Evolutionary conservation across 352 stramenopile species (phyloP).

Genomic region (Phytopythium sindhum): DNA sequence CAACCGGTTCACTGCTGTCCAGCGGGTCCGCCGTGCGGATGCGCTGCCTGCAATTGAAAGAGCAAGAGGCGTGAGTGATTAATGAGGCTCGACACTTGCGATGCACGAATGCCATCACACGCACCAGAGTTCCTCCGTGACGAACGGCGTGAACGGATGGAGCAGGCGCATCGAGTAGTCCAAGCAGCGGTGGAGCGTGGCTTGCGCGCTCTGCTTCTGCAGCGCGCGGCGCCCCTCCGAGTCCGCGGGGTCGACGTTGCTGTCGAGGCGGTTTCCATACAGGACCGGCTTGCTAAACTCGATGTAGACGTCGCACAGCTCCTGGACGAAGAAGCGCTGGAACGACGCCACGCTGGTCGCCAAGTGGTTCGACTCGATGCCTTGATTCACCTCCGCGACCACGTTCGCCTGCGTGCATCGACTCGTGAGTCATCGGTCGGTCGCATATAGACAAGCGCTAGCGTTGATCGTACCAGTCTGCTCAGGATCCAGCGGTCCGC

Average conservation of each 20-base stretch:
- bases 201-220: slow-evolving; percentile 83
- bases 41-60: slow-evolving; percentile 33
- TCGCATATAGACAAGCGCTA: neutral
- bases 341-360: slow-evolving; percentile 62
- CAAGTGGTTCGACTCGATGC: slow-evolving; percentile 68
- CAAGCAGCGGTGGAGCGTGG: slow-evolving; percentile 92
- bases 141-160: slow-evolving; percentile 99
- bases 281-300: slow-evolving; percentile 85
- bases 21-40: slow-evolving; percentile 53
- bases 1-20: slow-evolving; percentile 8
- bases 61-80: neutral
- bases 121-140: slow-evolving; percentile 99
- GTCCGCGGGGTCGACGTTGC: slow-evolving; percentile 14
- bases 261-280: slow-evolving; percentile 62
- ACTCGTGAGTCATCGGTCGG: neutral
- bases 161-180: slow-evolving; percentile 95
- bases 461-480: slow-evolving; percentile 44
- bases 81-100: neutral
- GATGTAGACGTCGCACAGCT: slow-evolving; percentile 88
- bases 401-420: slow-evolving; percentile 35
- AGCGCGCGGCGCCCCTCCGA: slow-evolving; percentile 49
- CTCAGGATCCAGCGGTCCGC: slow-evolving; percentile 85
- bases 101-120: neutral
- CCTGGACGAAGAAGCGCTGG: slow-evolving; percentile 83
- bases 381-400: slow-evolving; percentile 57